Evolutionary conservation across 2,329 filamentous ascomycete species (phyloP).

Genomic region (Rasamsonia emersonii): DNA sequence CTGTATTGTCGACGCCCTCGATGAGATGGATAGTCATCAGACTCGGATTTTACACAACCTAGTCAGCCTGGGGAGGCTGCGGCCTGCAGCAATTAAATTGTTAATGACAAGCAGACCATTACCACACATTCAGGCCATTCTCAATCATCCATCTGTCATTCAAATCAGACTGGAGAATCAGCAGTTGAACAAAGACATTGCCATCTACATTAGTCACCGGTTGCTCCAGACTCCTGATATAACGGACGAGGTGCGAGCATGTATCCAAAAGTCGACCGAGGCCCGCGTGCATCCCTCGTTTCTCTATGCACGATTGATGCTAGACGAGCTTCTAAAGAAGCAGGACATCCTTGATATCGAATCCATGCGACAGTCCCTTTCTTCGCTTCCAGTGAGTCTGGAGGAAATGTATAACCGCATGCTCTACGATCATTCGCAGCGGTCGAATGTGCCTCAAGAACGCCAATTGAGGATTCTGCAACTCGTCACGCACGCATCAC

Average conservation of each 20-base stretch:
- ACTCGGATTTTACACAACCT: constrained; percentile 3
- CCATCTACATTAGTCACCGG: constrained; percentile 21
- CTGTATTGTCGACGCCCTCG: constrained; percentile 4
- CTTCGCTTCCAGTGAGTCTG: constrained; percentile 27
- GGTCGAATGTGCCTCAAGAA: constrained; percentile 22
- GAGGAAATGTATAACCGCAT: constrained; percentile 35
- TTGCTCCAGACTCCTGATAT: constrained; percentile 8
- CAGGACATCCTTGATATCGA: neutral
- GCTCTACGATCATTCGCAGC: constrained; percentile 27
- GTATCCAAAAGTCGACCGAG: constrained; percentile 14
- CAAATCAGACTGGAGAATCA: constrained; percentile 29
- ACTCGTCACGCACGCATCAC: constrained; percentile 11
- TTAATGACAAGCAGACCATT: constrained; percentile 7
- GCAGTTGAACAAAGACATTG: constrained; percentile 32
- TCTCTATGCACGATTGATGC: constrained; percentile 35
- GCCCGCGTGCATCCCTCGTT: constrained; percentile 34
- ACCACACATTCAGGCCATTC: constrained; percentile 18
- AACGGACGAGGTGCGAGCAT: constrained; percentile 4
- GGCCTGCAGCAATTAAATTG: constrained; percentile 4
- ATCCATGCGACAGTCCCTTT: constrained; percentile 10
- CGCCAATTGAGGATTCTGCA: constrained; percentile 34
- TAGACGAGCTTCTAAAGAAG: constrained; percentile 27
- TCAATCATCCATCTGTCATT: constrained; percentile 18
- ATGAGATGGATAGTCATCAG: constrained; percentile 6
- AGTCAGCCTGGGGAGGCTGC: constrained; percentile 2